Base-by-base conservation (phyloP, 2,329 filamentous ascomycete genomes). In the Ascochyta clinopodiicola region DNA sequence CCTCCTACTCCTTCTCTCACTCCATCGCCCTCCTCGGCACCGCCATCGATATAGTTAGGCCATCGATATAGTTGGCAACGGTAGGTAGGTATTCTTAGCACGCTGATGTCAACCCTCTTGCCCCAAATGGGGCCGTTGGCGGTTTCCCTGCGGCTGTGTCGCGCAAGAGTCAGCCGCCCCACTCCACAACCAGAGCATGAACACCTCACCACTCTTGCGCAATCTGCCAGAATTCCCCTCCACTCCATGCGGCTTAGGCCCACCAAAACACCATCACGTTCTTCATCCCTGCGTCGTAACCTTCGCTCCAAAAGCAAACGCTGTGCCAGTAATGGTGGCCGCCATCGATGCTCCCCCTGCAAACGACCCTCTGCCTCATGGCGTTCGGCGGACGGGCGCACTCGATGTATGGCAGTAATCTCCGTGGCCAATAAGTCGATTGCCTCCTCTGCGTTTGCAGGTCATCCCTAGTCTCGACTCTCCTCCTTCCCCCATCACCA, bases 141-240 rank as follows among this genome's bases (percentile, higher is more conserved):
- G 61, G 61, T 58, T 67, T 62, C 59, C 44, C 42, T 67, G 71
- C 68, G 72, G 72, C 71, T 73, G 72, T 74, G 72, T 66, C 66
- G 63, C 57, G 50, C 57, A 57, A 47, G 52, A 51, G 57, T 68
- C 66, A 71, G 66, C 68, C 63, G 64, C 62, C 57, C 61, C 56
- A 55, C 52, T 65, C 63, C 64, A 57, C 46, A 67, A 64, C 49
- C 56, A 63, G 66, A 54, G 36, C 61, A 63, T 67, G 60, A 63
- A 51, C 59, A 37, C 47, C 35, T 46, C 57, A 57, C 44, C 60
- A 36, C 54, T 49, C 44, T 56, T 36, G 47, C 45, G 21, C 29
- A 54, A 54, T 47, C 44, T 56, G 51, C 63, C 61, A 59, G 61
- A 57, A 59, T 59, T 47, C 47, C 42, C 53, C 48, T 52, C 35